These are phyloP conservation scores for Neurospora sublineolata DNA, from an alignment of 495 filamentous ascomycete genomes.

Conservation along the genomic window DNA sequence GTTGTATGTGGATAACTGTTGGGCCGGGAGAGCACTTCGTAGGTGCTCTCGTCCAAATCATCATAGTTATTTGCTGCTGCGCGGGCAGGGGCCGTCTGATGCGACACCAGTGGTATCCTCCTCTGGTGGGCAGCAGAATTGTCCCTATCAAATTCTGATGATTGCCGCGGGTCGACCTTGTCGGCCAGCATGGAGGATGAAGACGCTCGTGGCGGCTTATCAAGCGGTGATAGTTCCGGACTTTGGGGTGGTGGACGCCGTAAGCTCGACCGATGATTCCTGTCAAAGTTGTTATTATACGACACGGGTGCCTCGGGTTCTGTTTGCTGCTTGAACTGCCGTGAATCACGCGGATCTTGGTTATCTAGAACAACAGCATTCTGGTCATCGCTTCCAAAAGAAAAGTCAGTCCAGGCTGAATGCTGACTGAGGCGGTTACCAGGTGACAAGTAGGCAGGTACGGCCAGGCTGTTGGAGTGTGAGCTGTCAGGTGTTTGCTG, in stretches of 20 bases:
- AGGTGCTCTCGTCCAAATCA: conserved; percentile 19
- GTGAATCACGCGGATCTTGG: conserved; percentile 4
- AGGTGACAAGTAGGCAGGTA: conserved; percentile 33
- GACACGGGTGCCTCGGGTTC: not conserved
- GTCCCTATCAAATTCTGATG: conserved; percentile 25
- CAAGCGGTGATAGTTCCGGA: conserved; percentile 17
- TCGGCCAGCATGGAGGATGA: conserved; percentile 17
- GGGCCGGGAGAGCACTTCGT: conserved; percentile 30
- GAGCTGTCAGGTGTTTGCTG: conserved; percentile 17
- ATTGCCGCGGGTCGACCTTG: conserved; percentile 5
- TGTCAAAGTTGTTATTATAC: not conserved
- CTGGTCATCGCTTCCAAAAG: conserved; percentile 37
- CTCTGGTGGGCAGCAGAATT: conserved; percentile 3
- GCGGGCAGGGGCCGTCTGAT: conserved; percentile 24
- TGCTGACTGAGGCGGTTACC: conserved; percentile 38
- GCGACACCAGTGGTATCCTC: conserved; percentile 20
- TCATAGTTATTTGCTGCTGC: conserved; percentile 9
- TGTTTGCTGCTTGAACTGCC: not conserved
- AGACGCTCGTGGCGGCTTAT: conserved; percentile 3
- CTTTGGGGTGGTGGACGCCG: conserved; percentile 14
- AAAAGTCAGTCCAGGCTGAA: conserved; percentile 46
- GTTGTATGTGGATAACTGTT: conserved; percentile 27
- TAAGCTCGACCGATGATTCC: conserved; percentile 2
- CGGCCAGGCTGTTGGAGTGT: conserved; percentile 27
- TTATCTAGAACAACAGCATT: conserved; percentile 9